These are phyloP conservation scores for Aotearoamyces nothofagi DNA, from an alignment of 2,329 filamentous ascomycete species.

Conservation along the genomic window DNA sequence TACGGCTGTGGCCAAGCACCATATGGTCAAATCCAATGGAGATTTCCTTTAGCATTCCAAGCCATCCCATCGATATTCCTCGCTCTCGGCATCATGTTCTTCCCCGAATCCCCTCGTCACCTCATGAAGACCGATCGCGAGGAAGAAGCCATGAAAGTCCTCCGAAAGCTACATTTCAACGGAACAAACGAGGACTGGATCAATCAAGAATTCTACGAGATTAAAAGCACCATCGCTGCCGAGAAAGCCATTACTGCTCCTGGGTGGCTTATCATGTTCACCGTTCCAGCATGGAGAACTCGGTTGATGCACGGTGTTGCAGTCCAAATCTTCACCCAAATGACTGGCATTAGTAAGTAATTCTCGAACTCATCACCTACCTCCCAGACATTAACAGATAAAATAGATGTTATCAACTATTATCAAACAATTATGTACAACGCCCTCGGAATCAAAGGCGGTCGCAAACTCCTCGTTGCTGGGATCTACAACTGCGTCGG, in stretches of 20 bases:
- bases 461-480: slow-evolving; percentile 35
- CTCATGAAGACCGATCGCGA: slow-evolving; percentile 36
- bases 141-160: slow-evolving; percentile 30
- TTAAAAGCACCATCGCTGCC: slow-evolving; percentile 44
- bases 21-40: slow-evolving; percentile 2
- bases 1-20: slow-evolving; percentile 3
- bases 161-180: slow-evolving; percentile 36
- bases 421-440: slow-evolving; percentile 45
- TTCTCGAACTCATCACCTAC: too few species aligned
- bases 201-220: slow-evolving; percentile 39
- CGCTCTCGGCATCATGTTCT: slow-evolving; percentile 38
- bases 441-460: slow-evolving; percentile 38
- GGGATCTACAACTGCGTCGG: slow-evolving; percentile 47
- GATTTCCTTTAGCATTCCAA: slow-evolving; percentile 33
- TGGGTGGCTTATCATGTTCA: slow-evolving; percentile 42
- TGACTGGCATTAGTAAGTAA: slow-evolving; percentile 36
- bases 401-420: slow-evolving; percentile 45
- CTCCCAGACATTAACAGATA: too few species aligned
- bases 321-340: slow-evolving; percentile 50
- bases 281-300: slow-evolving; percentile 40
- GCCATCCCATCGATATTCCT: slow-evolving; percentile 35
- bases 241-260: slow-evolving; percentile 36
- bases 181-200: slow-evolving; percentile 41
- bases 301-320: slow-evolving; percentile 44
- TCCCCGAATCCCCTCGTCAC: slow-evolving; percentile 41